phyloP scores from a whole-genome alignment of 2,329 filamentous ascomycete genomes.

The Aspergillus glaucus region DNA sequence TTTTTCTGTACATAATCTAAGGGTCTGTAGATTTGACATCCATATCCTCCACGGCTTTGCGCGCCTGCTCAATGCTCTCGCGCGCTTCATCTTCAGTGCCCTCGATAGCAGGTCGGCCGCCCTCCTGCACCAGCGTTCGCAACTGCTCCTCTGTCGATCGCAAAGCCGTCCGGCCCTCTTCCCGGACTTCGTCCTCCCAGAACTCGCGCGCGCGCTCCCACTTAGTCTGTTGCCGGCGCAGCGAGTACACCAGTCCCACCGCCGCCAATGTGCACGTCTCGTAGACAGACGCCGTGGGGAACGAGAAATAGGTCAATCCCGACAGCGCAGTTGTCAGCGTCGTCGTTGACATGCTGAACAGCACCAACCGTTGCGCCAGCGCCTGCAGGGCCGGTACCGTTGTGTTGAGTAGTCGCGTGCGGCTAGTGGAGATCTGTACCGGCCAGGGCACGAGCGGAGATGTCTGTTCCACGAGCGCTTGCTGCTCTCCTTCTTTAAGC shows the following conservation, averaged over 20 bases:
- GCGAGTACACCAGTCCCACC: constrained; percentile 51
- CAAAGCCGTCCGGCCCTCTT: constrained; percentile 53
- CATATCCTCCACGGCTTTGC: constrained; percentile 40
- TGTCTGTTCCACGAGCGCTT: constrained; percentile 3
- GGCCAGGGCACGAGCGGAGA: constrained; percentile 54
- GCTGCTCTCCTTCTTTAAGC: not conserved
- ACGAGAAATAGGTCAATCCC: constrained; percentile 50
- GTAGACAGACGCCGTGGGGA: constrained; percentile 47
- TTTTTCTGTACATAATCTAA: not conserved
- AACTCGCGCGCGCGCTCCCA: constrained; percentile 50
- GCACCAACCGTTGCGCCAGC: constrained; percentile 65
- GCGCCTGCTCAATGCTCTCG: constrained; percentile 41
- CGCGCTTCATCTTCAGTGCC: constrained; percentile 37
- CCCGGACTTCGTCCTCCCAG: constrained; percentile 50
- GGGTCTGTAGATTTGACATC: constrained; percentile 6
- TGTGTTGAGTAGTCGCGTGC: constrained; percentile 59
- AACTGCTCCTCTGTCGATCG: constrained; percentile 49
- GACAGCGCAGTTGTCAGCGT: constrained; percentile 54
- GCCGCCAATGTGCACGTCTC: constrained; percentile 56
- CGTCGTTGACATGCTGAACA: constrained; percentile 69
- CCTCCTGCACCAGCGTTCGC: constrained; percentile 40
- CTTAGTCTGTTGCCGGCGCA: constrained; percentile 52
- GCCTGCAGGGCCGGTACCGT: constrained; percentile 67
- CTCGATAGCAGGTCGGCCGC: constrained; percentile 32
- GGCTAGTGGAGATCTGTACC: constrained; percentile 63